Base-by-base conservation (phyloP, 169 alveolate species). In the Eimeria maxima region DNA sequence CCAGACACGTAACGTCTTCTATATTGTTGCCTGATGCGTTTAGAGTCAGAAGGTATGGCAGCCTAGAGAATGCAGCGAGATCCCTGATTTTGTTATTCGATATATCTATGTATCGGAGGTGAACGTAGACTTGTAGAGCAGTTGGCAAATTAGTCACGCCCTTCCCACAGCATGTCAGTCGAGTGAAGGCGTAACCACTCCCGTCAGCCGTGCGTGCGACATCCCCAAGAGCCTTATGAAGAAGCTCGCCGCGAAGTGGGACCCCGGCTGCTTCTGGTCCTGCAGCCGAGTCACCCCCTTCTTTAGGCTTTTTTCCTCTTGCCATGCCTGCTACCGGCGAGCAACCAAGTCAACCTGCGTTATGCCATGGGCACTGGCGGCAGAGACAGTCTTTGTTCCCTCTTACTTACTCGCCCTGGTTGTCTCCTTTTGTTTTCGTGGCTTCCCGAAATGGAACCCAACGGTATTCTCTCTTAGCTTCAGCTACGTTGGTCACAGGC, bases 181-280 rank as follows among this genome's bases (percentile, higher is more conserved):
- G 84, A 16, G 84, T 92, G 80, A 87, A 95, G 57, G 96, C 96
- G 50, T 95, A 95, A 57, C 96, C 95, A 45, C 95, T 87, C 50
- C 96, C 96, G 71, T 95, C 96, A 6, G 88, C 96, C 3, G 95
- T 95, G 45, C 95, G 86, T 8, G 95, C 60, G 57, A 95, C 96
- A 60, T 95, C 96, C 71, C 92, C 63, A 14, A 95, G 63, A 45
- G 95, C 90, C 90, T 73, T 55, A 33, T 95, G 73, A 38, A 95
- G 95, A 2, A 95, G 63, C 4, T 95, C 96, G n/a, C 94, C 96
- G 4, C 63, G 29, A 27, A 93, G 89, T 16, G 69, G 69, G 50
- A 55, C 73, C n/a, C 84, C 92, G n/a, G 47, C 94, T 11, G 88
- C 81, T 24, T 90, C 94, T 67, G 63, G 71, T 42, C 57, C 76